A percentile compares a stretch with the other conserved stretches of the same genome.
Evolutionary conservation across 495 filamentous ascomycete species (phyloP).

Genomic region (Aspergillus kassunensis): DNA sequence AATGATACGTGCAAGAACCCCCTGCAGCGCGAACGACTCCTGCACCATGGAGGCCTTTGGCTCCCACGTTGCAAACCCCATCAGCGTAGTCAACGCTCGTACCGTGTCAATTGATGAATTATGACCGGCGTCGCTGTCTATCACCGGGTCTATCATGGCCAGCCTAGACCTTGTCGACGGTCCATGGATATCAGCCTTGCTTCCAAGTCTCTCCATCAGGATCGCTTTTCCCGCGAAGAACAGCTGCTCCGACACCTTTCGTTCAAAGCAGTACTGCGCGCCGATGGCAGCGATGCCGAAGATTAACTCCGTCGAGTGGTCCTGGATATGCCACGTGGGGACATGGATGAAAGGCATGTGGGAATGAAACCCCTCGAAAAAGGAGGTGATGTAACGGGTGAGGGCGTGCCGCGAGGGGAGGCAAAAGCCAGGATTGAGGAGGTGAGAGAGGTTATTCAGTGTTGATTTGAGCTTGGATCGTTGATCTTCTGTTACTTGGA

Average conservation of each 20-base stretch:
- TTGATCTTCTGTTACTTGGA: not conserved
- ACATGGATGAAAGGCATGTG: constrained; percentile 14
- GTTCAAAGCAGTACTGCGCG: constrained; percentile 17
- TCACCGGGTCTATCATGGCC: no score
- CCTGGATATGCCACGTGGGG: constrained; percentile 3
- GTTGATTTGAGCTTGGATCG: not conserved
- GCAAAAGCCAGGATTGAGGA: not conserved
- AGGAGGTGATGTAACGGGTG: constrained; percentile 10
- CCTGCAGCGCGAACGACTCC: constrained; percentile 34
- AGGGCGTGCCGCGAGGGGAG: constrained; percentile 8
- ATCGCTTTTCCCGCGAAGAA: constrained; percentile 35
- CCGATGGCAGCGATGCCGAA: constrained; percentile 2
- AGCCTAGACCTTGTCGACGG: no score
- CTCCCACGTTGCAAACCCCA: constrained; percentile 42
- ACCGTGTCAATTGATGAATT: constrained; percentile 29
- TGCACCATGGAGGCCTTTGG: constrained; percentile 32
- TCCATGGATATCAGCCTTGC: constrained; percentile 20
- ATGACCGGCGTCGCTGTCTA: not conserved
- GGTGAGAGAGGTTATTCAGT: not conserved
- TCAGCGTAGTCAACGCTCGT: constrained; percentile 32
- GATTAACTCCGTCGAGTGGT: constrained; percentile 3
- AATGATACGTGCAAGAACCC: constrained; percentile 27
- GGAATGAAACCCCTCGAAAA: constrained; percentile 9
- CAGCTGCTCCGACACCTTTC: constrained; percentile 32
- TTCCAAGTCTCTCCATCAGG: not conserved